Evolutionary conservation across 1,139 yeast species (phyloP).

Genomic region (Suhomyces coccinellae): DNA sequence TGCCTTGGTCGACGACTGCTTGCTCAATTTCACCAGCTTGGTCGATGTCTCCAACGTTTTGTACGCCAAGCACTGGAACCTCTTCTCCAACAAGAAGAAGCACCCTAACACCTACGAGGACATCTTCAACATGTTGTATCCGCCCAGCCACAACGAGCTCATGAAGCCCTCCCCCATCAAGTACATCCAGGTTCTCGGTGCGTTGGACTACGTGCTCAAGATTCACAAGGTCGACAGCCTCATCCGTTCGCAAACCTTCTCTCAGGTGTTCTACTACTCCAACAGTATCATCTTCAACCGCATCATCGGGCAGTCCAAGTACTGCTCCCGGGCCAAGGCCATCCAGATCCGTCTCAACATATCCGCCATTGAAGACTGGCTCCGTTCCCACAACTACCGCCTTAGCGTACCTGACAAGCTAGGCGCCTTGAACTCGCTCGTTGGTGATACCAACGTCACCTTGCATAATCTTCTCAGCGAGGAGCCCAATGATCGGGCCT

Average conservation of each 20-base stretch:
- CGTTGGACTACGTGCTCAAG: constrained; percentile 80
- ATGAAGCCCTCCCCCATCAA: constrained; percentile 85
- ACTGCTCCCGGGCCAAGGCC: constrained; percentile 79
- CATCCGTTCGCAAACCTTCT: constrained; percentile 70
- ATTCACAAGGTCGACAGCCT: constrained; percentile 78
- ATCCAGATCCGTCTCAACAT: constrained; percentile 85
- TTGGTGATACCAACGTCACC: constrained; percentile 17
- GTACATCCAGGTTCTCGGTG: constrained; percentile 84
- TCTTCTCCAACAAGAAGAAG: constrained; percentile 56
- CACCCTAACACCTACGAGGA: constrained; percentile 62
- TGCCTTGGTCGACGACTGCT: constrained; percentile 58
- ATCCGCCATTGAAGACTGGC: constrained; percentile 91
- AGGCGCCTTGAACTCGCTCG: constrained; percentile 26
- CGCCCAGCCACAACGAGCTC: constrained; percentile 63
- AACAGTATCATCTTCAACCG: constrained; percentile 73
- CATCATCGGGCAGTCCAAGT: constrained; percentile 62
- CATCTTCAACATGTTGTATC: constrained; percentile 66
- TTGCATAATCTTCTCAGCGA: constrained; percentile 26
- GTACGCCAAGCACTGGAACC: constrained; percentile 75
- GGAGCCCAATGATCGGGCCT: constrained; percentile 1
- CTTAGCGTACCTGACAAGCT: constrained; percentile 38
- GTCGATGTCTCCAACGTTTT: constrained; percentile 61
- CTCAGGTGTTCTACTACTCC: constrained; percentile 79
- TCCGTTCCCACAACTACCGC: constrained; percentile 70
- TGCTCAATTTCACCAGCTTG: constrained; percentile 62